phyloP scores from a whole-genome alignment of 805 yeast species.

The Zygotorulaspora chibaensis region DNA sequence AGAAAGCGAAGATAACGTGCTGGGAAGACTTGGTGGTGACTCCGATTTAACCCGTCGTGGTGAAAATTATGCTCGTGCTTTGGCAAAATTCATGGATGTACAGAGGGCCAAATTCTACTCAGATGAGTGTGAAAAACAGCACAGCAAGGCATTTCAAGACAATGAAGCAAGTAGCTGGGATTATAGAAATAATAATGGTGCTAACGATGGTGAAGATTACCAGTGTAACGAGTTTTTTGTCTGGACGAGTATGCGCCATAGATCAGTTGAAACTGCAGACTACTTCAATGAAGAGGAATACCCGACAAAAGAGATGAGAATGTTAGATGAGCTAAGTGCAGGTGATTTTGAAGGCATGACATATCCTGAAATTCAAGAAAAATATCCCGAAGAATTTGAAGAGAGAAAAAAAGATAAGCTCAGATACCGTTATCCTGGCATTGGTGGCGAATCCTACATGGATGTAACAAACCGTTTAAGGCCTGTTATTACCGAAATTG shows the following conservation, averaged over 20 bases:
- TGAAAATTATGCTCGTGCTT: constrained; percentile 61
- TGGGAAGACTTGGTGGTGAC: constrained; percentile 90
- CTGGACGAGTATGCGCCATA: constrained; percentile 83
- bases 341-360: constrained; percentile 93
- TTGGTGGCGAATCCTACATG: constrained; percentile 92
- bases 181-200: constrained; percentile 6
- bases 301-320: constrained; percentile 81
- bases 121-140: constrained; percentile 51
- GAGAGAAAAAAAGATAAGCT: constrained; percentile 74
- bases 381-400: constrained; percentile 72
- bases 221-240: constrained; percentile 70
- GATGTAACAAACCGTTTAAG: constrained; percentile 89
- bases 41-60: constrained; percentile 80
- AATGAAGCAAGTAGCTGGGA: constrained; percentile 18
- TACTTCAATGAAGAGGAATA: constrained; percentile 69
- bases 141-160: constrained; percentile 9
- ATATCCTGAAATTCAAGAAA: constrained; percentile 72
- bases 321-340: constrained; percentile 91
- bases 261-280: constrained; percentile 76
- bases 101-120: constrained; percentile 67
- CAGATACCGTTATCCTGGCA: constrained; percentile 89
- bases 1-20: constrained; percentile 78
- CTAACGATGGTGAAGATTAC: constrained; percentile 35
- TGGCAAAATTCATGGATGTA: constrained; percentile 66
- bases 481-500: constrained; percentile 88